Evolutionary conservation across 805 yeast species (phyloP).

Genomic region (Lipomyces mesembrius): DNA sequence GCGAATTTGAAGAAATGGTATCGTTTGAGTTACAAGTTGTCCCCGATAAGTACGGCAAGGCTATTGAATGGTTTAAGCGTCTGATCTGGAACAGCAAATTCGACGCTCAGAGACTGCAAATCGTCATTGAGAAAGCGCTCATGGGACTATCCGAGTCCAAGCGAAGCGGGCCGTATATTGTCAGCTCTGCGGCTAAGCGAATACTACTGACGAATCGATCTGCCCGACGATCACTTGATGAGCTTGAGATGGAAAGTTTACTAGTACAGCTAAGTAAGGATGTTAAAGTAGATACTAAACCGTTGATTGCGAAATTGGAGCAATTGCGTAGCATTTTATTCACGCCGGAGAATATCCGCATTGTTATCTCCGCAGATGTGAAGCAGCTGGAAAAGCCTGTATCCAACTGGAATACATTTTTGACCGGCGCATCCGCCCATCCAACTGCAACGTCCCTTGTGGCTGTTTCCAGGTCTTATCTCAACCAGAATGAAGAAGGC

Average conservation of each 20-base stretch:
- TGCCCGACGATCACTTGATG: conserved; percentile 66
- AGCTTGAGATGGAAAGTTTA: conserved; percentile 62
- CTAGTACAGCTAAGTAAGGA: conserved; percentile 54
- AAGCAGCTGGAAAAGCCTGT: conserved; percentile 59
- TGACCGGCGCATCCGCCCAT: neutral
- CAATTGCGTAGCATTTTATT: conserved; percentile 53
- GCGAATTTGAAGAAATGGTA: conserved; percentile 68
- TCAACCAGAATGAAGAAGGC: conserved; percentile 63
- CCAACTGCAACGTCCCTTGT: conserved; percentile 38
- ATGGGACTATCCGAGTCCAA: conserved; percentile 66
- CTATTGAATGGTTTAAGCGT: conserved; percentile 76
- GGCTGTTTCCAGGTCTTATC: conserved; percentile 50
- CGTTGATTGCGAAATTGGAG: conserved; percentile 52
- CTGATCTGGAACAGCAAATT: conserved; percentile 68
- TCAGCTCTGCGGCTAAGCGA: conserved; percentile 63
- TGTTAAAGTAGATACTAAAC: conserved; percentile 54
- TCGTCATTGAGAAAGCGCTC: conserved; percentile 64
- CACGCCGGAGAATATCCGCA: conserved; percentile 62
- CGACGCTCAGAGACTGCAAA: conserved; percentile 71
- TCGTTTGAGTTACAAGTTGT: conserved; percentile 65
- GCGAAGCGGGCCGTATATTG: conserved; percentile 65
- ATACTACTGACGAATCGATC: conserved; percentile 61
- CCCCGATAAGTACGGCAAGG: conserved; percentile 62
- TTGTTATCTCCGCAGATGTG: conserved; percentile 74
- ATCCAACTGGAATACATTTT: conserved; percentile 60